Evolutionary conservation across 2,329 filamentous ascomycete species (phyloP).

Genomic region (Blastomyces silverae): DNA sequence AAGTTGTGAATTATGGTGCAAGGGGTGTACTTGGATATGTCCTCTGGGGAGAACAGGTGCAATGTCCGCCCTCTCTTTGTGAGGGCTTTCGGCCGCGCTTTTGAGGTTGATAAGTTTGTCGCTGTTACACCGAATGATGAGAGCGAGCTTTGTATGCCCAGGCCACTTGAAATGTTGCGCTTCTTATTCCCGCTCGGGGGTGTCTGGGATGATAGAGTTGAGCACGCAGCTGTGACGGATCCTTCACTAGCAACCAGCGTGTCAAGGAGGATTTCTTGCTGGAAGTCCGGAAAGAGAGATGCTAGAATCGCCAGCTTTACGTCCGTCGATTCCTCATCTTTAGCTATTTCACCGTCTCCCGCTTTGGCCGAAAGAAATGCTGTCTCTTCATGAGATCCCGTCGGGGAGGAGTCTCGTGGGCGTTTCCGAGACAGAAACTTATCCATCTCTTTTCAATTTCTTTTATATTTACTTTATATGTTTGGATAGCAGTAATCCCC

Average conservation of each 20-base stretch:
- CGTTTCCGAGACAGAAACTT: slow-evolving; percentile 37
- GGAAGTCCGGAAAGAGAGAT: slow-evolving; percentile 62
- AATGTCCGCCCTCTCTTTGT: slow-evolving; percentile 75
- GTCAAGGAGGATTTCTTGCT: slow-evolving; percentile 66
- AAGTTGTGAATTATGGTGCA: slow-evolving; percentile 94
- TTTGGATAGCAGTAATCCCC: slow-evolving; percentile 19
- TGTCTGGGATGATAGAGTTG: slow-evolving; percentile 43
- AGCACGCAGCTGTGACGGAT: slow-evolving; percentile 59
- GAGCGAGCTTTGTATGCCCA: slow-evolving; percentile 59
- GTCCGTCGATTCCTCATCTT: slow-evolving; percentile 63
- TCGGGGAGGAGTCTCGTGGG: slow-evolving; percentile 23
- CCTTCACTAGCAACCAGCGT: slow-evolving; percentile 71
- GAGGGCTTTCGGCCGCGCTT: neutral
- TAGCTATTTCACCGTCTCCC: neutral
- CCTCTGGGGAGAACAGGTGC: slow-evolving; percentile 72
- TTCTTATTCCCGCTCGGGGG: slow-evolving; percentile 25
- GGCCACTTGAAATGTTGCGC: slow-evolving; percentile 34
- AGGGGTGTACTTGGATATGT: slow-evolving; percentile 75
- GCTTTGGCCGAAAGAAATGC: neutral
- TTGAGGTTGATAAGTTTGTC: neutral
- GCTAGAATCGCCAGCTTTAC: slow-evolving; percentile 77
- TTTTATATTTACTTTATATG: slow-evolving; percentile 23
- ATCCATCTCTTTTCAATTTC: slow-evolving; percentile 33
- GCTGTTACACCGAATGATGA: slow-evolving; percentile 33
- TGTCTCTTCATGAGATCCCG: slow-evolving; percentile 15